Percentiles rank a stretch among this genome's conserved stretches.
Evolutionary conservation across 139 green algal genomes (phyloP).

Genomic region (Choricystis sp.): DNA sequence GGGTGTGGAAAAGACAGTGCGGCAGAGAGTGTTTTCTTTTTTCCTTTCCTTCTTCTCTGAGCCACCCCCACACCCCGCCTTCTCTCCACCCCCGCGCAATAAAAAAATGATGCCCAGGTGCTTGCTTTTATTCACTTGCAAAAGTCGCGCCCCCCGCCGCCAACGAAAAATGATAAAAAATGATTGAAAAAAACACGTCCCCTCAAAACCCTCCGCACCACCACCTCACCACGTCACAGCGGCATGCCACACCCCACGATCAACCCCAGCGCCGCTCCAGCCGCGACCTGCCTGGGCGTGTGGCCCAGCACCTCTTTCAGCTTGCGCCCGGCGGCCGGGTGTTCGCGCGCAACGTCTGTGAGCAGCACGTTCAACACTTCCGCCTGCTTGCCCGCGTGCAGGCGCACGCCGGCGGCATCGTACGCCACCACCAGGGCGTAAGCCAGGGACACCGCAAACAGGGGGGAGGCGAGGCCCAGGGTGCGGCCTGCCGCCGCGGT

Average conservation of each 20-base stretch:
- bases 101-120: too few relatives aligned
- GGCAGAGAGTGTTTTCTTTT: too few relatives aligned
- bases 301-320: slow-evolving; percentile 96
- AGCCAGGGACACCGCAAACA: slow-evolving; percentile 73
- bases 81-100: too few relatives aligned
- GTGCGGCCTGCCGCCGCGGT: slow-evolving; percentile 75
- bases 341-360: slow-evolving; percentile 22
- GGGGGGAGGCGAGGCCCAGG: slow-evolving; percentile 57
- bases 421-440: slow-evolving; percentile 98
- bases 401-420: slow-evolving; percentile 85
- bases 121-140: neutral
- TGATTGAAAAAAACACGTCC: too few relatives aligned
- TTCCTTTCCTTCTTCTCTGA: too few relatives aligned
- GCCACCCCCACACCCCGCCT: too few relatives aligned
- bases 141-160: neutral
- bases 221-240: neutral
- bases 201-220: neutral
- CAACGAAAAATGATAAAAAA: too few relatives aligned
- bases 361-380: slow-evolving; percentile 85
- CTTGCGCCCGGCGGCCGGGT: slow-evolving; percentile 52
- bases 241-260: neutral
- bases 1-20: too few relatives aligned
- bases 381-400: slow-evolving; percentile 88
- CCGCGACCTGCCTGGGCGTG: slow-evolving; percentile 72
- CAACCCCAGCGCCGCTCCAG: neutral